Evolutionary conservation across 1,284 basidiomycete species (phyloP).

Genomic region (Apiotrichum mycotoxinovorans): DNA sequence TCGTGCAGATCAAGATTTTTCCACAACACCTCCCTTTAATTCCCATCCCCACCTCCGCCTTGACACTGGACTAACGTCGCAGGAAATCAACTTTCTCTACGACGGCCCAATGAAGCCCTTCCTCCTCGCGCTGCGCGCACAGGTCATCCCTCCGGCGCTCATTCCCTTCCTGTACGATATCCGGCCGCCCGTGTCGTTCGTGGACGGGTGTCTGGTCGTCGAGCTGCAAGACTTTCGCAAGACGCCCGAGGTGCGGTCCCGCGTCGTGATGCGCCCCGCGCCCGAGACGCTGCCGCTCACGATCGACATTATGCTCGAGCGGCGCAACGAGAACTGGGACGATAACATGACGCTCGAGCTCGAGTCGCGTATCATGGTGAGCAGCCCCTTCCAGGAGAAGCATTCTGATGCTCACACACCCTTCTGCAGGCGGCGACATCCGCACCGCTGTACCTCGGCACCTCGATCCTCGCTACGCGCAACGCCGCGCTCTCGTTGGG

Average conservation of each 20-base stretch:
- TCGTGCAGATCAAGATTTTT: not conserved
- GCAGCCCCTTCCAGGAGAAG: constrained; percentile 14
- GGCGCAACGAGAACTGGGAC: constrained; percentile 43
- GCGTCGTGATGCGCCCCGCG: constrained; percentile 50
- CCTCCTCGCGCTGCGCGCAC: constrained; percentile 48
- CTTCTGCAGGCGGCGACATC: constrained; percentile 46
- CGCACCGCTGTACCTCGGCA: constrained; percentile 49
- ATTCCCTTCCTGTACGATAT: constrained; percentile 49
- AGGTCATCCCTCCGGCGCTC: constrained; percentile 47
- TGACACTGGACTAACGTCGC: not conserved
- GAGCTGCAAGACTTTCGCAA: constrained; percentile 49
- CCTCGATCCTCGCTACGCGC: constrained; percentile 45
- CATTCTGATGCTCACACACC: constrained; percentile 13
- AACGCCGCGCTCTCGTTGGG: constrained; percentile 47
- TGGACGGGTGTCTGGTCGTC: constrained; percentile 51
- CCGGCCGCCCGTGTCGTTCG: constrained; percentile 43
- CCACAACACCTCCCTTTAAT: too few species aligned
- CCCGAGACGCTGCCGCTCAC: constrained; percentile 46
- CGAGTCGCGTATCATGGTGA: constrained; percentile 48
- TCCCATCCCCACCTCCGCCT: too few species aligned
- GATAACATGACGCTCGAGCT: constrained; percentile 46
- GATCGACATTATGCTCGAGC: constrained; percentile 46
- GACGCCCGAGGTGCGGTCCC: constrained; percentile 30
- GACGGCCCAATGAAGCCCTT: constrained; percentile 51
- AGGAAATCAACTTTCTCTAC: constrained; percentile 46